A percentile compares a stretch with the other conserved stretches of the same genome.
Evolutionary conservation across 2,329 filamentous ascomycete genomes (phyloP).

Genomic region (Colletotrichum camelliae): DNA sequence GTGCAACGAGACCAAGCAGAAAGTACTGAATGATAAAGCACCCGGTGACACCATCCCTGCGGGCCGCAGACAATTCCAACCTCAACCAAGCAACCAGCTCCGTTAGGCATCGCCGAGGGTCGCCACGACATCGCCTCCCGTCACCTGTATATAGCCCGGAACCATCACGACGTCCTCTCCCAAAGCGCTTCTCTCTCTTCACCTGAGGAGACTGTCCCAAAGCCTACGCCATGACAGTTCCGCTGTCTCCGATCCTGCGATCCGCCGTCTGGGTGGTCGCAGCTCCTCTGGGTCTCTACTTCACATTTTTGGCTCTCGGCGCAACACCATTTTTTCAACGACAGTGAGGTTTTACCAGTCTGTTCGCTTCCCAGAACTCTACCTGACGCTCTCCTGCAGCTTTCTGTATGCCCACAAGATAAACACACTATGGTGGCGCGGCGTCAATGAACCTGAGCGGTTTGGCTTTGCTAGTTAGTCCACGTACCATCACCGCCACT

Average conservation of each 20-base stretch:
- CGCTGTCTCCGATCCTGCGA: constrained; percentile 37
- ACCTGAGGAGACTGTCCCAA: too few species aligned
- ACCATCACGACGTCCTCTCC: background rate
- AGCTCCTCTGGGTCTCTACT: constrained; percentile 68
- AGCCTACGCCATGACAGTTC: constrained; percentile 29
- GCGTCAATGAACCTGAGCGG: constrained; percentile 77
- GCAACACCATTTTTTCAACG: constrained; percentile 77
- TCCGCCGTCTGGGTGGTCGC: constrained; percentile 59
- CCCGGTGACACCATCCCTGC: constrained; percentile 13
- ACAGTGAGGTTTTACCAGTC: constrained; percentile 65
- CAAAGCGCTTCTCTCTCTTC: background rate
- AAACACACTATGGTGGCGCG: constrained; percentile 73
- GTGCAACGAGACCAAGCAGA: rapidly evolving
- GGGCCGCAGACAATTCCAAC: constrained; percentile 18
- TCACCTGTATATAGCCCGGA: constrained; percentile 10
- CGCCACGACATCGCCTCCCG: constrained; percentile 5
- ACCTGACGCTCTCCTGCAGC: constrained; percentile 48
- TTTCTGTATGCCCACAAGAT: constrained; percentile 85
- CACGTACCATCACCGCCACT: background rate
- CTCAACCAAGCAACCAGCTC: constrained; percentile 6
- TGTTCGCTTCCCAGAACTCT: too few species aligned
- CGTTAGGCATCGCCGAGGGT: background rate
- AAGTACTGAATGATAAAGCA: background rate
- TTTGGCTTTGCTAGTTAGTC: constrained; percentile 84
- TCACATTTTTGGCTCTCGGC: constrained; percentile 67